Base-by-base conservation (phyloP, 805 yeast species). In the Soucietia sequanensis region DNA sequence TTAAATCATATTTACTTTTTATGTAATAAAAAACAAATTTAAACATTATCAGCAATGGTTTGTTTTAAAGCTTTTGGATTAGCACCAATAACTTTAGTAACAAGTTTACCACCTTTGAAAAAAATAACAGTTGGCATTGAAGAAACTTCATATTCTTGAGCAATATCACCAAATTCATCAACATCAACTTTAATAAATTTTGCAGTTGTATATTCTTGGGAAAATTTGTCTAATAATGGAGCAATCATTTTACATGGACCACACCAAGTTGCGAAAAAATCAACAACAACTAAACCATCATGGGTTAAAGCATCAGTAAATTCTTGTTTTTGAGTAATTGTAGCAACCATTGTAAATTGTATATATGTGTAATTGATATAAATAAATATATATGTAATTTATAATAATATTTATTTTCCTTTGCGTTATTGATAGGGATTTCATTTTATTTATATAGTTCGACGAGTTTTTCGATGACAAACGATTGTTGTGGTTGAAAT, bases 161-260 rank as follows among this genome's bases (percentile, higher is more conserved):
- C 88, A 53, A 90, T 78, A 20, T 77, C 80, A 27, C 81, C 78
- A 47, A 86, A 74, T 62, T 81, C 81, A 60, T 93, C 98, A 44
- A 90, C 95, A 57, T 91, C 98, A 36, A 93, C 80, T 76, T 91
- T 89, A 78, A 76, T 74, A 76, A 93, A 91, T 50, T 73, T 76
- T 50, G 83, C 87, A 35, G 70, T 65, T 19, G 80, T 45, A 77
- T 81, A 81, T 62, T 81, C 78, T 30, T 65, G 62, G 27, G 89
- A 70, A 56, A 90, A 82, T 63, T 84, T 83, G 58, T 90, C 95
- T 51, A 91, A 70, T 70, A 87, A 70, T 52, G 99, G 99, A 37
- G 96, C 90, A 67, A 93, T 84, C 80, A 86, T 86, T 77, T 91
- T 93, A 76, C 99, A 91, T 43, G 99, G 98, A 51, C 97, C 97